Evolutionary conservation across 345 rosid species (phyloP), one percentile per base, ranked within the genome.

Genomic region (Eucalyptus camaldulensis): DNA sequence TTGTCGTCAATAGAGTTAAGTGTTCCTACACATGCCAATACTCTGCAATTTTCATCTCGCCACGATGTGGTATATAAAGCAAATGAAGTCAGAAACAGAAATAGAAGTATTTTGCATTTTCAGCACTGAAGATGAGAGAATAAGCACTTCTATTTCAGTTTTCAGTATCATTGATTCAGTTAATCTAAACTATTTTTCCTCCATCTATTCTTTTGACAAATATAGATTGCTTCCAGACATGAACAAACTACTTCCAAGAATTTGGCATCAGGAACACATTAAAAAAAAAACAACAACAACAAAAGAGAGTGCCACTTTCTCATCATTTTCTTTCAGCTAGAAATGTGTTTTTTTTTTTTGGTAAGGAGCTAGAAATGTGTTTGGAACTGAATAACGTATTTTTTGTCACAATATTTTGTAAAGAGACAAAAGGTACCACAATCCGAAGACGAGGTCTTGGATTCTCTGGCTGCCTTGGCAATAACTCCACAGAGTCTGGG

Each of bases 401-500:
- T 47, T 29, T 49, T 19, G 87, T 51, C 62, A n/a, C n/a, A 0
- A 86, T 51, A 33, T 11, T 47, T 87, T n/a, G 69, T 37, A 43
- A 88, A 86, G 47, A 89, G 86, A 88, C 33, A 43, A 87, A 9
- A 90, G 53, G 45, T 95, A 98, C 99, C 98, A 98, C 97, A 65
- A 98, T 93, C 76, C 98, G 97, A 89, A 98, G 93, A 50, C 99
- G 95, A 90, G 91, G 94, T 93, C 96, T 94, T 50, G 95, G 89
- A 81, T 90, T 90, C 90, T 95, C 96, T 88, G 96, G 95, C 90
- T 98, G 98, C 83, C 89, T 91, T 24, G 98, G 97, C 89, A 98
- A 92, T 91, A 97, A 87, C 94, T 97, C 99, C 90, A 98, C 98
- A 86, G 93, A 95, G 90, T 97, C 99, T 33, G 99, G 99, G 86